Evolutionary conservation across 805 yeast species (phyloP), one percentile per base, ranked within the genome.

Genomic region (Komagataella phaffii): DNA sequence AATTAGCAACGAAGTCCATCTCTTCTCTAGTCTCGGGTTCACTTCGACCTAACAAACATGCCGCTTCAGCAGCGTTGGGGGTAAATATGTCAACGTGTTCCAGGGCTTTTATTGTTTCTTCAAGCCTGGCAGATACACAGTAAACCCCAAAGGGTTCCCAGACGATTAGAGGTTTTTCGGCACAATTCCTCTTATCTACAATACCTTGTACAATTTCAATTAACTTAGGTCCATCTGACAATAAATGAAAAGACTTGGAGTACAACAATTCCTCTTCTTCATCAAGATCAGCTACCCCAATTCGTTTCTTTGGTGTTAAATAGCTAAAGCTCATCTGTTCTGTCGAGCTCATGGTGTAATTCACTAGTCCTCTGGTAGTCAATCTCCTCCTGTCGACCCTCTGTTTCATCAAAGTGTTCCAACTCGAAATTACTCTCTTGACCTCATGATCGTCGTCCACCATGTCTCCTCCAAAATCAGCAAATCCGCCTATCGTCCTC

Each of bases 111-210:
- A 64, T 48, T 50, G 76, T 67, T 1, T 60, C 59, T 0, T 64
- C 59, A 44, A 79, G 64, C 53, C 78, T 72, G 40, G 73, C 81
- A 1, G 80, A 75, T 0, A 59, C 63, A 62, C 96, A 87, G 18
- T 76, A 76, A 53, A 81, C 85, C 1, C 97, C 97, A 6, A 85
- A 76, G 0, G 97, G 96, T 64, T 90, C 98, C 82, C 89, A 91
- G 0, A 85, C 75, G 51, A 79, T 71, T 2, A 70, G 57, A n/a
- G 80, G 77, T 54, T 52, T 45, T 8, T 46, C n/a, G 14, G 14
- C 47, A 5, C 53, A 61, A 17, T 59, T 49, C 17, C 56, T 50
- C 8, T 54, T 44, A 24, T 51, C 12, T 46, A 51, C 46, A 47
- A 74, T 53, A 8, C 65, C 63, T 1, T 61, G 61, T 7, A 82